Evolutionary conservation across 768 basidiomycete species (phyloP).

Genomic region (Cystobasidium tubakii): DNA sequence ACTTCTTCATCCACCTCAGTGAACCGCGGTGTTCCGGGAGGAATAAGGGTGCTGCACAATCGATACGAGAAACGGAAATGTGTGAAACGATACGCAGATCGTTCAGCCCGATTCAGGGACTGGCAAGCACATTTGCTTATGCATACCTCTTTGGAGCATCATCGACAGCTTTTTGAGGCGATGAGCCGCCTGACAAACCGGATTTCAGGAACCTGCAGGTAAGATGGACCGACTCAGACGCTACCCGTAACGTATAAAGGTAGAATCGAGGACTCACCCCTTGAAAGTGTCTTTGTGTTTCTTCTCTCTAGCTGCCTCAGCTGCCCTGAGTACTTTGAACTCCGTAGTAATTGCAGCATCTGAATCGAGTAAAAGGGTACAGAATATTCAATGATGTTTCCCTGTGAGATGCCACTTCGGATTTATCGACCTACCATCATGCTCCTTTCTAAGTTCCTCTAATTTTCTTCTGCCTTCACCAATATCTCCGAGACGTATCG

Average conservation of each 20-base stretch:
- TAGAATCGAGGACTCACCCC: constrained; percentile 21
- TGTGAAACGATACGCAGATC: too few species aligned
- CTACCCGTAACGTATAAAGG: too few species aligned
- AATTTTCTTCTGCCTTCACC: constrained; percentile 29
- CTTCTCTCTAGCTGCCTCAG: constrained; percentile 22
- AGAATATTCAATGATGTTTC: too few species aligned
- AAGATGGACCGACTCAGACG: too few species aligned
- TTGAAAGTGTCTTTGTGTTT: constrained; percentile 11
- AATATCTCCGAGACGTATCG: constrained; percentile 32
- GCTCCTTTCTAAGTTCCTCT: constrained; percentile 34
- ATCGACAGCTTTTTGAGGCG: neutral
- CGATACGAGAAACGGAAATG: too few species aligned
- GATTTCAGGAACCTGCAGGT: neutral
- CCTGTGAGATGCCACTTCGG: too few species aligned
- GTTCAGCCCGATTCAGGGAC: too few species aligned
- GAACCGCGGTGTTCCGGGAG: neutral
- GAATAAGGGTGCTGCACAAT: neutral
- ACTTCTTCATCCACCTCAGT: neutral
- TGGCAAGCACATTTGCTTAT: neutral
- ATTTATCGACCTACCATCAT: constrained; percentile 19
- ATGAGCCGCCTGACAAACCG: neutral
- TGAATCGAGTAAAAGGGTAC: too few species aligned
- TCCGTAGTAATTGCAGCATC: constrained; percentile 23
- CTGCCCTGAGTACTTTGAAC: constrained; percentile 15
- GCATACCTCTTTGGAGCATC: neutral